Conservation (phyloP, 2,329 filamentous ascomycete species). For the Colletotrichum simmondsii region DNA sequence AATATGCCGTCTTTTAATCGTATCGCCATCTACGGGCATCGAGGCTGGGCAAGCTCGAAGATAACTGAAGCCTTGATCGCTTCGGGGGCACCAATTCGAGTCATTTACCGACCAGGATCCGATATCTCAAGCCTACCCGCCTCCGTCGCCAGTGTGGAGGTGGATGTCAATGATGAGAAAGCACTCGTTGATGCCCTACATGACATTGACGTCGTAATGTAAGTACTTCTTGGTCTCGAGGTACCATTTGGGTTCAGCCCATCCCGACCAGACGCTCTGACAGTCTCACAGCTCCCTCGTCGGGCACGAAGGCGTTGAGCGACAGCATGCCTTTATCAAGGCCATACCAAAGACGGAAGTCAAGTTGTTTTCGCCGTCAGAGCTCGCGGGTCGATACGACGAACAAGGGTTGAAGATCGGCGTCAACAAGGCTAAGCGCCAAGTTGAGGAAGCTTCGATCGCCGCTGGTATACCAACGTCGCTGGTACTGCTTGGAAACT, state of each 20-base stretch:
- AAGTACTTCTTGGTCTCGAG: background rate
- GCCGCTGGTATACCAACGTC: constrained; percentile 39
- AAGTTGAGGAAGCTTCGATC: constrained; percentile 38
- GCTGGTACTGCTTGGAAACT: constrained; percentile 38
- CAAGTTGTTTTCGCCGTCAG: constrained; percentile 42
- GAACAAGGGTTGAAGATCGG: constrained; percentile 37
- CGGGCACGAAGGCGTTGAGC: constrained; percentile 36
- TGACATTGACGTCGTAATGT: constrained; percentile 29
- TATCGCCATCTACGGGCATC: constrained; percentile 43
- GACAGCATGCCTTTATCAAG: constrained; percentile 40
- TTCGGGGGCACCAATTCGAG: constrained; percentile 39
- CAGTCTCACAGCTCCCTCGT: constrained; percentile 34
- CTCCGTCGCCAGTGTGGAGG: background rate
- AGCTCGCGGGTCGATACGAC: constrained; percentile 39
- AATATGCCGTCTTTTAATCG: constrained; percentile 39
- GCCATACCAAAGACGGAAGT: constrained; percentile 42
- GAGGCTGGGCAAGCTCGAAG: constrained; percentile 41
- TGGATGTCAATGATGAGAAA: constrained; percentile 20
- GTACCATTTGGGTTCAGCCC: background rate
- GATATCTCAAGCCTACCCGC: constrained; percentile 38
- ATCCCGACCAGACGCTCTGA: background rate
- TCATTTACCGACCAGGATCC: constrained; percentile 40
- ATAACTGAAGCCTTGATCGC: constrained; percentile 39
- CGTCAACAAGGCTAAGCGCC: constrained; percentile 38
- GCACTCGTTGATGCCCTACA: constrained; percentile 4